These are phyloP conservation scores for Pelargonium fulgidum DNA, from an alignment of 441 rosid genomes.

Conservation along the genomic window DNA sequence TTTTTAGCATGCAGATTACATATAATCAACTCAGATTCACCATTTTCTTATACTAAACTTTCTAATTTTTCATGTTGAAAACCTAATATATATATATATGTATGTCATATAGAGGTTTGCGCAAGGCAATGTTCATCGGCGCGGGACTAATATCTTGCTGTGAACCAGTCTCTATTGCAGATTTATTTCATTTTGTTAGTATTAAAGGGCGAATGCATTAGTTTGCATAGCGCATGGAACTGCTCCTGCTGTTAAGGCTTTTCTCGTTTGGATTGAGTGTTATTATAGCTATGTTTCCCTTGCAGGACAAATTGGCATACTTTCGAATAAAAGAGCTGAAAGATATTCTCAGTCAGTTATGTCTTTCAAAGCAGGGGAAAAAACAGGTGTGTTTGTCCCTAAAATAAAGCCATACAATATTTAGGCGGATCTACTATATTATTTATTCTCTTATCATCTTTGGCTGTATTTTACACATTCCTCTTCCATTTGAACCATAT, in stretches of 20 bases:
- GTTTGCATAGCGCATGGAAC: neutral
- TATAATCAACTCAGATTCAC: neutral
- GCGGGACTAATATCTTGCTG: neutral
- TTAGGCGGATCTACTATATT: neutral
- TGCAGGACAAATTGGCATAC: constrained; percentile 69
- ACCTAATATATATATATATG: neutral
- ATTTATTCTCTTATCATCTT: constrained; percentile 6
- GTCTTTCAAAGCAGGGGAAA: constrained; percentile 95
- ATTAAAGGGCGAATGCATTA: neutral
- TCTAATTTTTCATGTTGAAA: neutral
- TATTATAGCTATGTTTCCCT: constrained; percentile 15
- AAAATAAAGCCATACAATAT: constrained; percentile 1
- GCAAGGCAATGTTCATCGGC: neutral
- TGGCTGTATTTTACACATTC: neutral
- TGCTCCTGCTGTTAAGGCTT: neutral
- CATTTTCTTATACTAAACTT: neutral
- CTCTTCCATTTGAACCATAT: constrained; percentile 10
- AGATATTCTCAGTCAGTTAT: constrained; percentile 75
- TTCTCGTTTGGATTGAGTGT: neutral
- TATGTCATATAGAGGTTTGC: neutral
- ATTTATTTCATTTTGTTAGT: neutral
- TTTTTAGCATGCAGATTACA: neutral
- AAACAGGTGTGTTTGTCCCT: constrained; percentile 54
- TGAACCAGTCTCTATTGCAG: neutral
- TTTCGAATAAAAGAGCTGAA: constrained; percentile 96